Base-by-base conservation (phyloP, 805 yeast genomes). In the Kodamaea neixiangensis region DNA sequence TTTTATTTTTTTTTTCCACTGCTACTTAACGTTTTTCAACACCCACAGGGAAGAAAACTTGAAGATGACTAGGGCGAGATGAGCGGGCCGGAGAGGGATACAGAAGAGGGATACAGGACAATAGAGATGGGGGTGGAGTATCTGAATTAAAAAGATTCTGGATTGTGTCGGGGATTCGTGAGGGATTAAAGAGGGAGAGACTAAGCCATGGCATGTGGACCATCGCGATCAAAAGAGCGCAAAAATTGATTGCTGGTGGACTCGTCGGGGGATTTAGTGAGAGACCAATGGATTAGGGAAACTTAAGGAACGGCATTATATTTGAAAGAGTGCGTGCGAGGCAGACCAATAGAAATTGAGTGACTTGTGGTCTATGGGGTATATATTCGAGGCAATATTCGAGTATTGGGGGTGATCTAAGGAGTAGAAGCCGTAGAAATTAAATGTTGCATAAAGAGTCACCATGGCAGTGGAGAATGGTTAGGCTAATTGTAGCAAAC, bases 11-110 rank as follows among this genome's bases (percentile, higher is more conserved):
- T 18, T 44, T 22, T 18, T 44, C 17, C 40, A 25, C 39, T 44
- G 48, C 44, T 48, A 42, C 44, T 37, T 37, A 17, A 37, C 21
- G 41, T 25, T 25, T 25, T 25, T 25, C 31, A 25, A 13, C 31
- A 25, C 31, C 31, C 31, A 7, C 10, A 25, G 5, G 31, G 31
- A 25, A 25, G 31, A 25, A 25, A 25, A 5, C 11, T 25, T 3
- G 13, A 25, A 25, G 31, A 25, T 5, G 11, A 25, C 31, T 25
- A 25, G 11, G 31, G 10, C 13, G 7, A 25, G 31, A 25, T n/a
- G n/a, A n/a, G n/a, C n/a, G n/a, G n/a, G n/a, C n/a, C n/a, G n/a
- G n/a, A n/a, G n/a, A n/a, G n/a, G n/a, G n/a, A n/a, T n/a, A n/a
- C n/a, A n/a, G n/a, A n/a, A n/a, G n/a, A 25, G 31, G 31, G 31